Base-by-base conservation (phyloP, 179 eudicot genomes). In the Amaranthus tricolor region DNA sequence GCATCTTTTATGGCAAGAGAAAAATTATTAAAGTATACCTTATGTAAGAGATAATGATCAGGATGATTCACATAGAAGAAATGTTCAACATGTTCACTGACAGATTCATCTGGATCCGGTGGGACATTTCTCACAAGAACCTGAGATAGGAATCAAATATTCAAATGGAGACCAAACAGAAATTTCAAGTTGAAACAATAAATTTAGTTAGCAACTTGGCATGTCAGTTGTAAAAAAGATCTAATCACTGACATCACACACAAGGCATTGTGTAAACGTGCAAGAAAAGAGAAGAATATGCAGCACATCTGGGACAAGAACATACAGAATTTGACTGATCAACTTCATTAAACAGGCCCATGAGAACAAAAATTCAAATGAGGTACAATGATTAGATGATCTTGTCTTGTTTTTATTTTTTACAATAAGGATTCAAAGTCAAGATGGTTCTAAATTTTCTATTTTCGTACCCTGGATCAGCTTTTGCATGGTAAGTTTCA, bases 51-150 rank as follows among this genome's bases (percentile, higher is more conserved):
- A 82, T 94, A 94, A 66, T 86, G 87, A 76, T 89, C 96, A 20
- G 96, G 89, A 81, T 94, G 98, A 81, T 94, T 94, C 64, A 94
- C 98, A 68, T 91, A 86, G 76, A 94, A 94, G 85, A 94, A 94
- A 83, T 94, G 98, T 72, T 91, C 97, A 55, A 94, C 96, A 70
- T 89, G 96, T 83, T 89, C 90, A 74, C 91, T 88, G 59, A 87
- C 88, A 64, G 94, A 85, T 84, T 94, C 97, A 85, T 94, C 91
- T 16, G 97, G 89, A 68, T 94, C 98, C 56, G 90, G 83, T 52
- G 98, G 97, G 63, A 92, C 89, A 79, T 94, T 94, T 86, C 91
- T 88, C 69, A 92, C 91, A 77, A 94, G 95, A 59, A 94, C 98
- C 98, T 94, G 85, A 75, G 79, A 71, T 48, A 68, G n/a, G 49